A percentile compares a stretch with the other conserved stretches of the same genome.
phyloP scores from a whole-genome alignment of 306 rosid genomes.

The Glycine tomentella region DNA sequence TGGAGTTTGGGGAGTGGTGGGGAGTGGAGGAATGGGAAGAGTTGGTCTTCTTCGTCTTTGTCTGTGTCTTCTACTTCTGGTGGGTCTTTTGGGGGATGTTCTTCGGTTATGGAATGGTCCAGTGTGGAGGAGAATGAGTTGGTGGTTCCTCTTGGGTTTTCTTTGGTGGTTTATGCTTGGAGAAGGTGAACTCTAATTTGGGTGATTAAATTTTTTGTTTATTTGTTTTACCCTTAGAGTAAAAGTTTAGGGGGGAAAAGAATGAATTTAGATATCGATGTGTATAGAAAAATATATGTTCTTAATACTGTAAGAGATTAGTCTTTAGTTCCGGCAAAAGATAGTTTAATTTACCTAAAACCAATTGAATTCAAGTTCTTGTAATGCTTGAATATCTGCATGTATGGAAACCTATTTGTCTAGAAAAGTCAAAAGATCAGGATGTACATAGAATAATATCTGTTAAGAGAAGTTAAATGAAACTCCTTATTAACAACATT shows the following conservation, averaged over 20 bases:
- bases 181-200: conserved; percentile 48
- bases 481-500: too few species aligned
- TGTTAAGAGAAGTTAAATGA: too few species aligned
- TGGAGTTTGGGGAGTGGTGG: conserved; percentile 46
- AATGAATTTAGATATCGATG: background rate
- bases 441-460: too few species aligned
- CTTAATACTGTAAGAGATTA: background rate
- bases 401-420: too few species aligned
- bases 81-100: conserved; percentile 69
- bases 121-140: conserved; percentile 76
- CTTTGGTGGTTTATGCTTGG: conserved; percentile 79
- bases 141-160: conserved; percentile 66
- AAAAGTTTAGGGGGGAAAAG: background rate
- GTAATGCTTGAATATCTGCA: background rate
- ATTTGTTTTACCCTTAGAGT: background rate
- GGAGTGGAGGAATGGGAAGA: conserved; percentile 54
- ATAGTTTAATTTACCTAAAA: too few species aligned
- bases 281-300: background rate
- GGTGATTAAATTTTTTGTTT: background rate
- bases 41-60: conserved; percentile 70
- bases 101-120: conserved; percentile 79
- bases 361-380: background rate
- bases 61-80: conserved; percentile 67
- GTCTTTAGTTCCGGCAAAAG: too few species aligned
- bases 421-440: too few species aligned